Evolutionary conservation across 2,329 filamentous ascomycete genomes (phyloP).

Genomic region (Colletotrichum orchidophilum): DNA sequence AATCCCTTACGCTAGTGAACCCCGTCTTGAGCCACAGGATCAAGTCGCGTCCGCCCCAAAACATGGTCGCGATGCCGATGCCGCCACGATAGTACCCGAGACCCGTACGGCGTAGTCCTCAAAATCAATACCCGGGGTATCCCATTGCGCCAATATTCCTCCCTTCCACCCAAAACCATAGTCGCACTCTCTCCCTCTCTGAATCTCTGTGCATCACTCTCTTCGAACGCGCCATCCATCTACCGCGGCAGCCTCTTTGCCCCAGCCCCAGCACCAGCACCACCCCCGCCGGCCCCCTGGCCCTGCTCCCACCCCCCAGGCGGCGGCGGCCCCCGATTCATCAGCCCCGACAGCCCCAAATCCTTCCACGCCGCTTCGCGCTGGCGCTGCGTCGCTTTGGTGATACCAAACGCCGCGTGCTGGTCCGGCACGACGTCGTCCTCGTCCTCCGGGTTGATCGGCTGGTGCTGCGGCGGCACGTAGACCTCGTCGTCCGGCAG

Average conservation of each 20-base stretch:
- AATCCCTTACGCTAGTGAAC: too few species aligned
- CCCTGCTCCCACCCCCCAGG: slow-evolving; percentile 21
- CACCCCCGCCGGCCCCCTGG: slow-evolving; percentile 36
- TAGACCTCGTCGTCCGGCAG: slow-evolving; percentile 83
- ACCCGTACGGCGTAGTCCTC: not conserved
- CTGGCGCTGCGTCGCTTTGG: slow-evolving; percentile 77
- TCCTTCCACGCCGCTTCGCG: slow-evolving; percentile 83
- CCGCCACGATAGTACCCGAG: not conserved
- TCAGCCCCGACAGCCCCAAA: slow-evolving; percentile 75
- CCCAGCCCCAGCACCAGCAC: slow-evolving; percentile 30
- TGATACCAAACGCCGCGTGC: slow-evolving; percentile 87
- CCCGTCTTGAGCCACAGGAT: too few species aligned
- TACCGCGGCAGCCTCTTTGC: slow-evolving; percentile 30
- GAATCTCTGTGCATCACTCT: too few species aligned
- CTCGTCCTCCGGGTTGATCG: slow-evolving; percentile 87
- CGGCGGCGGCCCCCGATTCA: slow-evolving; percentile 66
- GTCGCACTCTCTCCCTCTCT: too few species aligned
- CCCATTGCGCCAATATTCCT: slow-evolving; percentile 15
- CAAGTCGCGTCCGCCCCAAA: too few species aligned
- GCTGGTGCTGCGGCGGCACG: slow-evolving; percentile 81
- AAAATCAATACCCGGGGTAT: slow-evolving; percentile 25
- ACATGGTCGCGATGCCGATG: not conserved
- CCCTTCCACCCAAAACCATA: not conserved
- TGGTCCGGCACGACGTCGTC: slow-evolving; percentile 90
- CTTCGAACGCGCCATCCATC: not conserved